Evolutionary conservation across 163 green algal species (phyloP).

Genomic region (Picocystis sp.): DNA sequence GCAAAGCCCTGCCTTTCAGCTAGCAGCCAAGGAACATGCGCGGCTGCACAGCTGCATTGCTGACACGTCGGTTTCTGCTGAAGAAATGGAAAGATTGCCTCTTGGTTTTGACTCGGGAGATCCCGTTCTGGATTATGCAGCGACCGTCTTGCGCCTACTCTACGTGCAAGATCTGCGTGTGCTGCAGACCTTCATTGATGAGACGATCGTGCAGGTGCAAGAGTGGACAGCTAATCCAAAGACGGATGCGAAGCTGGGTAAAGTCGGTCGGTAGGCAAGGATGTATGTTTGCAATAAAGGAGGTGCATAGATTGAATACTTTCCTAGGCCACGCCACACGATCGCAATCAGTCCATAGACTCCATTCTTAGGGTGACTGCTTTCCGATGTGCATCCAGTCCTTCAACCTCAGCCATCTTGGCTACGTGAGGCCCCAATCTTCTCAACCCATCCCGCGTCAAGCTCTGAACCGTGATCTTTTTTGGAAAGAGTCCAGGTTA

Average conservation of each 20-base stretch:
- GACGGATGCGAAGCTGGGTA: slow-evolving; percentile 15
- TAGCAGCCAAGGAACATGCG: neutral
- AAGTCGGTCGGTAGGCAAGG: slow-evolving; percentile 10
- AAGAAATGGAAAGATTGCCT: neutral
- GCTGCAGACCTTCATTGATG: slow-evolving; percentile 13
- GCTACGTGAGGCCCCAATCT: slow-evolving; percentile 62
- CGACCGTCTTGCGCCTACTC: slow-evolving; percentile 8
- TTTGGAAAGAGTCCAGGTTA: slow-evolving; percentile 83
- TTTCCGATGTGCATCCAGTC: slow-evolving; percentile 77
- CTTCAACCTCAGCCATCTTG: slow-evolving; percentile 87
- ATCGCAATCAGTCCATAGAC: neutral
- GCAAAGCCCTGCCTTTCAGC: neutral
- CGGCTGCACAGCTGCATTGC: neutral
- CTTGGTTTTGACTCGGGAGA: slow-evolving; percentile 7
- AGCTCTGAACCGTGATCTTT: slow-evolving; percentile 92
- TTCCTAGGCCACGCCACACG: no score
- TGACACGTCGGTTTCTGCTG: neutral
- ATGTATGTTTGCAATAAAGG: no score
- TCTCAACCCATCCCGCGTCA: slow-evolving; percentile 49
- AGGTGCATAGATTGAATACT: no score
- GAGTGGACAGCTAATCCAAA: slow-evolving; percentile 14
- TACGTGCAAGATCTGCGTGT: slow-evolving; percentile 13
- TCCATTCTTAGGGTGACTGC: slow-evolving; percentile 81
- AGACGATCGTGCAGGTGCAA: slow-evolving; percentile 14
- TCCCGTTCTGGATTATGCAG: neutral